These are phyloP conservation scores for Moesziomyces parantarcticus DNA, from an alignment of 1,284 basidiomycete species.

Conservation along the genomic window DNA sequence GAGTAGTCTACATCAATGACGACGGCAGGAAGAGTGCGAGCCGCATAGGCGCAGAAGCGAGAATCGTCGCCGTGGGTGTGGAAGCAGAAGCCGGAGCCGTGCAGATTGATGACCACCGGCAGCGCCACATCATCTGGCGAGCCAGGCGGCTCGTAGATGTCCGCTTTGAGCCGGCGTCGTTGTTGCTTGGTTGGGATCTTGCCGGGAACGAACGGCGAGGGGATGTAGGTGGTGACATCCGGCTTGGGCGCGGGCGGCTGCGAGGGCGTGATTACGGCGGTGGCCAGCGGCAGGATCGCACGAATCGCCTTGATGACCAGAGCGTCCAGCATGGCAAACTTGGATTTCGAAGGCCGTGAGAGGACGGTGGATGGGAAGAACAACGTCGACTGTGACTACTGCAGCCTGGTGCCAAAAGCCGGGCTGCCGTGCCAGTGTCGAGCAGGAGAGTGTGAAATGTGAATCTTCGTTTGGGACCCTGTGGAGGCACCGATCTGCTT, in stretches of 20 bases:
- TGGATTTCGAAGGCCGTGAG: background rate
- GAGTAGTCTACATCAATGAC: slow-evolving; percentile 79
- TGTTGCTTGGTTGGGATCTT: slow-evolving; percentile 36
- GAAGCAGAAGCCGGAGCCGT: slow-evolving; percentile 54
- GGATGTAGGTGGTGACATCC: slow-evolving; percentile 36
- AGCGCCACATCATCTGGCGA: slow-evolving; percentile 22
- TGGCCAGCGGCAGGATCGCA: slow-evolving; percentile 33
- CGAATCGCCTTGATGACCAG: slow-evolving; percentile 36
- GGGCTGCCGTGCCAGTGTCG: too few species aligned
- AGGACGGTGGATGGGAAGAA: background rate
- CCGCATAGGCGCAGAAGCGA: slow-evolving; percentile 37
- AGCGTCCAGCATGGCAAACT: slow-evolving; percentile 21
- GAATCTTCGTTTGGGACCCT: too few species aligned
- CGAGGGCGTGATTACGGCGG: slow-evolving; percentile 28
- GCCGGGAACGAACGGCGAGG: slow-evolving; percentile 39
- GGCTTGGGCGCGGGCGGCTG: slow-evolving; percentile 37
- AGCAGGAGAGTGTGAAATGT: too few species aligned
- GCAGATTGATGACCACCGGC: slow-evolving; percentile 50
- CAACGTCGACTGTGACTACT: background rate
- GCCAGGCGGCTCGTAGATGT: slow-evolving; percentile 35
- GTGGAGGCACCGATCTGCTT: too few species aligned
- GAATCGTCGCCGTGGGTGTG: slow-evolving; percentile 44
- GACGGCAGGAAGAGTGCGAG: slow-evolving; percentile 59
- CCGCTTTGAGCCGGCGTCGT: slow-evolving; percentile 38
- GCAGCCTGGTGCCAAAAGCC: too few species aligned